Evolutionary conservation across 75 land plant genomes (phyloP).

Genomic region (Selaginella moellendorffii): DNA sequence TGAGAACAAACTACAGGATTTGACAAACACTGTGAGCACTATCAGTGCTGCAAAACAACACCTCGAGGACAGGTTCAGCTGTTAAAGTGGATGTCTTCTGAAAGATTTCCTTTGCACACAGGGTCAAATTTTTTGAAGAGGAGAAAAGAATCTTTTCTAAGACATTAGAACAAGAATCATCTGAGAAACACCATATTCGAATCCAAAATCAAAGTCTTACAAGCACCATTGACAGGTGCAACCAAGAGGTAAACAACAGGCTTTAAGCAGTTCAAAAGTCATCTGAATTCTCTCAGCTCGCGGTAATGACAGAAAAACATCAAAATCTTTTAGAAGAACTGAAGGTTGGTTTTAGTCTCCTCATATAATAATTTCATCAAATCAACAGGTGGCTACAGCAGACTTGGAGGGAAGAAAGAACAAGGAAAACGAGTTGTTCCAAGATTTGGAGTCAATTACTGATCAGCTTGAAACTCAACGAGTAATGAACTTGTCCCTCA

Average conservation of each 20-base stretch:
- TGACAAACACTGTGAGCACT: background rate
- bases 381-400: background rate
- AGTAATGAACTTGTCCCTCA: background rate
- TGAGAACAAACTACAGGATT: background rate
- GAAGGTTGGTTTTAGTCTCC: background rate
- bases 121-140: background rate
- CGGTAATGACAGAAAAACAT: background rate
- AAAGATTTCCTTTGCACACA: background rate
- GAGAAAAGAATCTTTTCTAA: background rate
- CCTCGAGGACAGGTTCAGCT: background rate
- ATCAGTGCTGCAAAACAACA: background rate
- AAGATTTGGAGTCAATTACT: background rate
- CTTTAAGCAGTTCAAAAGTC: background rate
- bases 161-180: background rate
- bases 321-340: background rate
- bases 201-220: background rate
- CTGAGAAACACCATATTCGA: background rate
- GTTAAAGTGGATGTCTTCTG: background rate
- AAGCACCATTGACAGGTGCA: background rate
- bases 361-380: background rate
- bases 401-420: background rate
- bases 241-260: background rate
- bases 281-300: background rate
- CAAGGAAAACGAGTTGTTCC: background rate
- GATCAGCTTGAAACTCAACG: background rate